Conservation (phyloP, 805 yeast species). For the Starmerella floricola region DNA sequence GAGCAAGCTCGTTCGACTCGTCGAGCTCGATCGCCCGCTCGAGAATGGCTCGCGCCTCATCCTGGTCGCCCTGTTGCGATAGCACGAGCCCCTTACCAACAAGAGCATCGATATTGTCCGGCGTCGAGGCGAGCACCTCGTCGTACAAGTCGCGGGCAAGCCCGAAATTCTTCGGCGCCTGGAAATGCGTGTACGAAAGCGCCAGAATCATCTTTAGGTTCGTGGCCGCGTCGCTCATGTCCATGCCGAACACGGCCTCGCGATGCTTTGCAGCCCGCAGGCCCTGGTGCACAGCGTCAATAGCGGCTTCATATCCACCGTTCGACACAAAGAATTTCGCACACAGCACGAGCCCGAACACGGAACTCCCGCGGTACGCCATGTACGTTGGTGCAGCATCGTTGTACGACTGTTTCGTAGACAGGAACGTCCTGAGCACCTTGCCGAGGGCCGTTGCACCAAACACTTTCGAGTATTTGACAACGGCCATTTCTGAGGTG, state of each 20-base stretch:
- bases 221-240: conserved; percentile 40
- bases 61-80: conserved; percentile 49
- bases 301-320: conserved; percentile 52
- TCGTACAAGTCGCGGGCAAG: conserved; percentile 65
- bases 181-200: conserved; percentile 65
- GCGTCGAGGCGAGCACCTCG: conserved; percentile 38
- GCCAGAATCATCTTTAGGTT: conserved; percentile 59
- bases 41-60: conserved; percentile 44
- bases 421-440: background rate
- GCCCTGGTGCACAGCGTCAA: conserved; percentile 49
- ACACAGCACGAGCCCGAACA: conserved; percentile 55
- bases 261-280: conserved; percentile 36
- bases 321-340: conserved; percentile 47
- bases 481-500: background rate
- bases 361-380: conserved; percentile 26
- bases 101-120: conserved; percentile 45
- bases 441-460: background rate
- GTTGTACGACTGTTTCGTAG: background rate
- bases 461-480: background rate
- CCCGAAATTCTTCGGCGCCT: conserved; percentile 78
- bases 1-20: conserved; percentile 48
- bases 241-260: conserved; percentile 37
- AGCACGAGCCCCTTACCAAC: conserved; percentile 74
- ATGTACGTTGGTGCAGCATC: background rate
- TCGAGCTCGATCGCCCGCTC: conserved; percentile 36